A percentile compares a stretch with the other conserved stretches of the same genome.
Conservation (phyloP, 805 yeast genomes). For the Millerozyma miso region DNA sequence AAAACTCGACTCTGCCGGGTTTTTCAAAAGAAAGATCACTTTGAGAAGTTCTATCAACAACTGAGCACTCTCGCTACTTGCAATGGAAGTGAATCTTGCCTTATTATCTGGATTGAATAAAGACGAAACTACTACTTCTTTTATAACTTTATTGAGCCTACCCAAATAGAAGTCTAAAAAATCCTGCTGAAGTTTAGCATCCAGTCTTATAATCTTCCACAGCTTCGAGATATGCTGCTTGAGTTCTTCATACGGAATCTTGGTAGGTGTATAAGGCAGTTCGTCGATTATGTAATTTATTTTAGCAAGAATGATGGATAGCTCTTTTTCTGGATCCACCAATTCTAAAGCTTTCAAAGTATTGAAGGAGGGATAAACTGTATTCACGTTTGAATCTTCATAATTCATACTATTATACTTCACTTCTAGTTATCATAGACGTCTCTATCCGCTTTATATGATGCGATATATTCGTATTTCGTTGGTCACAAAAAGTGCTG, state of each 20-base stretch:
- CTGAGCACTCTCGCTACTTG: not conserved
- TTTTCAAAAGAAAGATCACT: not conserved
- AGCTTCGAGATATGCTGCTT: not conserved
- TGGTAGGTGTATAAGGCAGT: slow-evolving; percentile 4
- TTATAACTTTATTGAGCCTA: slow-evolving; percentile 4
- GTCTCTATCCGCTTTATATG: too few species aligned
- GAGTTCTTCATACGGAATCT: not conserved
- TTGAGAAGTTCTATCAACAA: not conserved
- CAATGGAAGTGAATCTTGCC: not conserved
- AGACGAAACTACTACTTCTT: slow-evolving; percentile 3
- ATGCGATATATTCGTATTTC: too few species aligned
- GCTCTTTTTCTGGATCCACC: slow-evolving; percentile 8
- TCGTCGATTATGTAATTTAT: slow-evolving; percentile 11
- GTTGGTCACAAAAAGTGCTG: too few species aligned
- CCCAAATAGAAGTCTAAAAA: slow-evolving; percentile 1
- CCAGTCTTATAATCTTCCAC: not conserved
- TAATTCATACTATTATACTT: slow-evolving; percentile 1
- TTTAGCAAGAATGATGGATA: slow-evolving; percentile 15
- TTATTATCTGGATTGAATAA: not conserved
- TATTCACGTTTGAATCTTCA: not conserved
- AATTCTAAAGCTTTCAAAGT: not conserved
- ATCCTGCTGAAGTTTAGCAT: not conserved
- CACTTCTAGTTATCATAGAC: too few species aligned
- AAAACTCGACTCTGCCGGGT: not conserved
- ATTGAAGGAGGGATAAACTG: slow-evolving; percentile 2